Percentiles rank a stretch among this genome's conserved stretches.
Evolutionary conservation across 768 basidiomycete species (phyloP).

Genomic region (Kwoniella mangroviensis): DNA sequence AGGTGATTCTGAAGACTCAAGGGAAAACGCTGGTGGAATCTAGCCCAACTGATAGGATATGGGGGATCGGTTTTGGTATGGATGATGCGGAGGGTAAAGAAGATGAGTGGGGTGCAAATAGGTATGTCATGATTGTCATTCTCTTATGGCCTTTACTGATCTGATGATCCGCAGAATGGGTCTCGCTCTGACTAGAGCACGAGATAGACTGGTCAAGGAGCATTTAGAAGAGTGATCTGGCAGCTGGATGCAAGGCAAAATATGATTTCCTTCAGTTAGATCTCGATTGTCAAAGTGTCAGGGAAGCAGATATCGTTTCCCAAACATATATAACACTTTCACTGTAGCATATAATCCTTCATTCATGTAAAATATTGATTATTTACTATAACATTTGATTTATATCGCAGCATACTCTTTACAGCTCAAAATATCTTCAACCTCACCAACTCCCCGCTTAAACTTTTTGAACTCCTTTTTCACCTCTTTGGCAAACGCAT

Average conservation of each 20-base stretch:
- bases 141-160: conserved; percentile 52
- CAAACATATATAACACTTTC: no score
- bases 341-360: no score
- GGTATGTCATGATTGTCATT: conserved; percentile 60
- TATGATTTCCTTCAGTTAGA: no score
- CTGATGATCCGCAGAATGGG: conserved; percentile 28
- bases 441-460: conserved; percentile 25
- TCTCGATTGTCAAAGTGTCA: no score
- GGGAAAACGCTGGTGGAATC: conserved; percentile 74
- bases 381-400: background rate
- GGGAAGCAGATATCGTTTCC: no score
- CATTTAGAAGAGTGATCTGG: background rate
- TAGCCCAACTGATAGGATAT: conserved; percentile 67
- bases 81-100: conserved; percentile 61
- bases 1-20: conserved; percentile 63
- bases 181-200: conserved; percentile 33
- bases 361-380: background rate
- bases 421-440: background rate
- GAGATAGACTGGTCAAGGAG: conserved; percentile 26
- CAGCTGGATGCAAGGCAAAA: background rate
- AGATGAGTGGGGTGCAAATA: conserved; percentile 66
- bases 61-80: conserved; percentile 68
- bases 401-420: background rate
- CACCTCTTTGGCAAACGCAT: conserved; percentile 31
- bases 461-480: conserved; percentile 35